Percentiles rank a stretch among this genome's conserved stretches.
phyloP scores from a whole-genome alignment of 768 basidiomycete species.

The Pholiota conissans region DNA sequence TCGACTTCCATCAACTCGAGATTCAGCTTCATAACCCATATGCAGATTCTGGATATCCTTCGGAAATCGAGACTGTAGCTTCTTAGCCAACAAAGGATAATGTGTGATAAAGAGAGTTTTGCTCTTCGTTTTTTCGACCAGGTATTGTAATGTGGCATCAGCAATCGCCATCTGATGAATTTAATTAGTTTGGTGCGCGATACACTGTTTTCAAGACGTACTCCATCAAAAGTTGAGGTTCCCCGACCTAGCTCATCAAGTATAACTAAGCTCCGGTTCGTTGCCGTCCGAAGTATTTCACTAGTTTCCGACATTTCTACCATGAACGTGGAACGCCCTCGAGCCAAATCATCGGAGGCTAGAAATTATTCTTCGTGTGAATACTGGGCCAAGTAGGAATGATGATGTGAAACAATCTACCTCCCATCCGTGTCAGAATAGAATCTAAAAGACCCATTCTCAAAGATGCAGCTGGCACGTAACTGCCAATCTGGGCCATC shows the following conservation, averaged over 20 bases:
- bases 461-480: conserved; percentile 80
- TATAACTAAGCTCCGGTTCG: conserved; percentile 78
- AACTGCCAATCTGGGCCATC: conserved; percentile 92
- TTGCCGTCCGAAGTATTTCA: conserved; percentile 80
- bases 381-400: not conserved
- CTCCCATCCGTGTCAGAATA: conserved; percentile 88
- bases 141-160: conserved; percentile 72
- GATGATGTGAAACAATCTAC: conserved; percentile 37
- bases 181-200: conserved; percentile 2
- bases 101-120: conserved; percentile 94
- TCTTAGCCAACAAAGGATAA: conserved; percentile 82
- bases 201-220: conserved; percentile 22
- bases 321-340: conserved; percentile 95
- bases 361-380: conserved; percentile 2
- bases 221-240: conserved; percentile 91
- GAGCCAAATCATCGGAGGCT: conserved; percentile 87
- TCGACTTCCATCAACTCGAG: conserved; percentile 67
- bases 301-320: conserved; percentile 94
- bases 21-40: conserved; percentile 79
- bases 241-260: conserved; percentile 90
- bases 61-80: conserved; percentile 61
- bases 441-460: conserved; percentile 81
- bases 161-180: conserved; percentile 79
- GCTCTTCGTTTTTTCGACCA: conserved; percentile 57
- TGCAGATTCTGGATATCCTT: conserved; percentile 73